Percentiles rank a stretch among this genome's conserved stretches.
Conservation (phyloP, 2,329 filamentous ascomycete genomes). For the Diplodia corticola region DNA sequence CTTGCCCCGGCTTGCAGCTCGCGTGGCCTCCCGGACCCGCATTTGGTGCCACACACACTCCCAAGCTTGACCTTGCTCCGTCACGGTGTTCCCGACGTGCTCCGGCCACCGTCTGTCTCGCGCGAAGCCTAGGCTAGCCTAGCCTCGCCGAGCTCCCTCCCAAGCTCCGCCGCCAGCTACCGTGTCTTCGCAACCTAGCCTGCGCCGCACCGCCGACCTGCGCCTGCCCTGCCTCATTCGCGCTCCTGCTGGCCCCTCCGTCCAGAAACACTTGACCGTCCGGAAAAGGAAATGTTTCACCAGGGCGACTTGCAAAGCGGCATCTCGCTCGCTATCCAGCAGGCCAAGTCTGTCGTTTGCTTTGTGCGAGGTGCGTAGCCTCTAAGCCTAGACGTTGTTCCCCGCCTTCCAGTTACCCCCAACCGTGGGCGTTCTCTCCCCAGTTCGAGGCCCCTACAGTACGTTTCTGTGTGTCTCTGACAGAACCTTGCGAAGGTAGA, state of each 20-base stretch:
- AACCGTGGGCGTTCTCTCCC: background rate
- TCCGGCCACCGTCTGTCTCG: conserved; percentile 8
- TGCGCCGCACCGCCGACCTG: conserved; percentile 1
- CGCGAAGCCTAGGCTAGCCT: background rate
- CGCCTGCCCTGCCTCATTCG: background rate
- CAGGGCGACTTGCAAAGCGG: conserved; percentile 76
- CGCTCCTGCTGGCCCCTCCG: conserved; percentile 10
- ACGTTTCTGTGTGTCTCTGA: background rate
- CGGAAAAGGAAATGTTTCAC: conserved; percentile 67
- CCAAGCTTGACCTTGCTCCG: conserved; percentile 8
- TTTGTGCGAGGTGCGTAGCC: conserved; percentile 69
- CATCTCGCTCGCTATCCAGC: conserved; percentile 71
- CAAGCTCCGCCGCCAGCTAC: conserved; percentile 14
- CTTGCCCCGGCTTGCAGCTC: conserved; percentile 10
- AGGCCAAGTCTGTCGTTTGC: conserved; percentile 78
- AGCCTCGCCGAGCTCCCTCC: conserved; percentile 20
- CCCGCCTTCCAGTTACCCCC: background rate
- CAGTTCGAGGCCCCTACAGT: background rate
- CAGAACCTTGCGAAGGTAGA: conserved; percentile 51
- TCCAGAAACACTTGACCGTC: conserved; percentile 22
- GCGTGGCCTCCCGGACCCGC: conserved; percentile 17
- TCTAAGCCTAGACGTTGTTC: background rate
- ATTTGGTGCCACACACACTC: conserved; percentile 11
- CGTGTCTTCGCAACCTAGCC: conserved; percentile 17
- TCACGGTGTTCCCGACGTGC: conserved; percentile 5